Evolutionary conservation across 2,329 filamentous ascomycete species (phyloP).

Genomic region (Gyromitra esculenta): DNA sequence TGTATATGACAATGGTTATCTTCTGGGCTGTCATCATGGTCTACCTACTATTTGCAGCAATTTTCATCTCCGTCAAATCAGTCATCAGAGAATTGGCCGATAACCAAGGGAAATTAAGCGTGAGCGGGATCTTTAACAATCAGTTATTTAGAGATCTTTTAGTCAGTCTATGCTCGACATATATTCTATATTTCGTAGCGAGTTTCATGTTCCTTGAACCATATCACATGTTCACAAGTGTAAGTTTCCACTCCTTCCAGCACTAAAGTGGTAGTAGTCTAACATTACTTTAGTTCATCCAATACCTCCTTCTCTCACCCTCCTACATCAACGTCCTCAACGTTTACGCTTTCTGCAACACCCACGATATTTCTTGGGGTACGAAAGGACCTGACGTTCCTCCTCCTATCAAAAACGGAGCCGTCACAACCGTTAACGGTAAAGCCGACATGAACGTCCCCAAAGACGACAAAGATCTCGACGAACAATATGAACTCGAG

Average conservation of each 20-base stretch:
- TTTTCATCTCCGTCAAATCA: conserved; percentile 91
- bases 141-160: conserved; percentile 92
- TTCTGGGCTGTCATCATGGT: conserved; percentile 98
- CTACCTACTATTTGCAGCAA: conserved; percentile 91
- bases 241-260: conserved; percentile 58
- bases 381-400: conserved; percentile 95
- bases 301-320: conserved; percentile 93
- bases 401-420: conserved; percentile 69
- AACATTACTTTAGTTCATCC: conserved; percentile 71
- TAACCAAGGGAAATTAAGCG: conserved; percentile 70
- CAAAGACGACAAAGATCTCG: conserved; percentile 92
- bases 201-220: conserved; percentile 96
- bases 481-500: conserved; percentile 92
- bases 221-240: conserved; percentile 96
- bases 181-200: conserved; percentile 88
- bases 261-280: neutral
- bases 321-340: conserved; percentile 99
- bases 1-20: conserved; percentile 97
- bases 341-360: conserved; percentile 99
- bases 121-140: conserved; percentile 82
- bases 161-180: conserved; percentile 89
- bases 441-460: conserved; percentile 89
- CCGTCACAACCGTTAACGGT: conserved; percentile 86
- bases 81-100: conserved; percentile 75
- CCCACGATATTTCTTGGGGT: conserved; percentile 96